Evolutionary conservation across 768 basidiomycete genomes (phyloP), one percentile per base, ranked within the genome.

Genomic region (Termitomyces sp.): DNA sequence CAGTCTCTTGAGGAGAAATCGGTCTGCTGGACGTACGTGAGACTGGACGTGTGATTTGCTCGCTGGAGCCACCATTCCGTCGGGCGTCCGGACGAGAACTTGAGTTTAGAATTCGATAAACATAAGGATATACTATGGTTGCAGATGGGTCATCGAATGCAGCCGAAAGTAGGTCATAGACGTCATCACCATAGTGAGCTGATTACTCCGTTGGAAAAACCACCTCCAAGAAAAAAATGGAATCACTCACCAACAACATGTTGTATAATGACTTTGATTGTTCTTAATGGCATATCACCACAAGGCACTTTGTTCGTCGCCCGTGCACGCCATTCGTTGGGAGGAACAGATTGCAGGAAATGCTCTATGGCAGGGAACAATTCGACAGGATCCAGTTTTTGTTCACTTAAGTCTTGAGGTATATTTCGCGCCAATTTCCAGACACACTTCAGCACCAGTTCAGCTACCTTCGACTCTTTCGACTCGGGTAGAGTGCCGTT

Each of bases 391-490:
- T 93, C 90, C 35, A 99, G 78, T 19, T 84, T 79, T 4, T 83
- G 77, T 42, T 92, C 89, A 60, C 83, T 83, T 45, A 99, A 80
- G 68, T 95, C 93, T 66, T 95, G 91, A 5, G 94, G 94, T 47
- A 98, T 92, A 61, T 92, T 95, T 62, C 95, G 82, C 5, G 94
- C 94, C 55, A 98, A 75, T 73, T 99, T 99, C 97, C 97, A 98
- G 27, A 99, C 85, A 72, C 97, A 99, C 76, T 98, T 96, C 57
- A 95, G 72, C 17, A 93, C 92, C 21, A 98, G 82, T 69, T 98
- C 95, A 2, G 94, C 92, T 19, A 98, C 90, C 64, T 90, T 90
- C 0, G 90, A 82, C 64, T 92, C 90, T 60, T 90, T 87, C 2
- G 92, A 89, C 41, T 94, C 87, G 1, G 82, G 72, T 25, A 82